phyloP scores from a whole-genome alignment of 192 early-diverging fungal species.

The Neocallimastix lanati region DNA sequence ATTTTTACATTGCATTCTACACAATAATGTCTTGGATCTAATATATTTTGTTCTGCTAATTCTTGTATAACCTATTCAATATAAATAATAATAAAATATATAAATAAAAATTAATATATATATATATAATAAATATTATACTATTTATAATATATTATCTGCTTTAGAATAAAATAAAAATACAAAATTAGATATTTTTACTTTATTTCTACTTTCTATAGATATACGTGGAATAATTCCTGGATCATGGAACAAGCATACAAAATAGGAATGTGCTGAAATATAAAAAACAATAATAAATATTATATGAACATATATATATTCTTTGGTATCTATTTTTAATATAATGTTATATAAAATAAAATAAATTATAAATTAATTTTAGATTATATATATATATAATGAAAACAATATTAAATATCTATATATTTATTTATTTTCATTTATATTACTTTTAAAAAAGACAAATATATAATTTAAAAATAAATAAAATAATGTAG shows the following conservation, averaged over 20 bases:
- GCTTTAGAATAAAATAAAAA: too few species aligned
- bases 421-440: too few species aligned
- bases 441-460: neutral
- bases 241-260: neutral
- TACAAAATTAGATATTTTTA: too few species aligned
- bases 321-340: neutral
- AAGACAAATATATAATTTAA: neutral
- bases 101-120: too few species aligned
- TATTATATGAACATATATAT: neutral
- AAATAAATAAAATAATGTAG: neutral
- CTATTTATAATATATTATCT: too few species aligned
- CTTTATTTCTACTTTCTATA: slow-evolving; percentile 11
- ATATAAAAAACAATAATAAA: neutral
- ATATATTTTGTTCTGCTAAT: slow-evolving; percentile 43
- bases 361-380: too few species aligned
- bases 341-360: too few species aligned
- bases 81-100: too few species aligned
- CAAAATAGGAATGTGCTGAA: neutral
- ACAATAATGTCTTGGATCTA: slow-evolving; percentile 72
- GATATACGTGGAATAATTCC: neutral
- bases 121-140: too few species aligned
- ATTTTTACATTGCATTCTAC: slow-evolving; percentile 51
- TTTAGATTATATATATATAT: too few species aligned
- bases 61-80: slow-evolving; percentile 20
- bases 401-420: too few species aligned